These are phyloP conservation scores for Collybia sordida DNA, from an alignment of 768 basidiomycete species.

Conservation along the genomic window DNA sequence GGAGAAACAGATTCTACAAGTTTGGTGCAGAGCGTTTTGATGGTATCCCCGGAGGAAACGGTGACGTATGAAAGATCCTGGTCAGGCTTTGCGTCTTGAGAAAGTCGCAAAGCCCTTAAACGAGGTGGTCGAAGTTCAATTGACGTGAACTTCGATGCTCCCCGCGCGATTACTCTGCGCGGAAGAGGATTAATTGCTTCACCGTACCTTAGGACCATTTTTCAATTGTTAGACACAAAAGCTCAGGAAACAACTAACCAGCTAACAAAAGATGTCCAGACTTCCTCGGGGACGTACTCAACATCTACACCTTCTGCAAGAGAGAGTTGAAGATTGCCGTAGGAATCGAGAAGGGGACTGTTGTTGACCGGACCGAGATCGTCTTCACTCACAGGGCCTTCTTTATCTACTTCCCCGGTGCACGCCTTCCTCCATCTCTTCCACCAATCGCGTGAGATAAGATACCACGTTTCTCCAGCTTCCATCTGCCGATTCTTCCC, in stretches of 20 bases:
- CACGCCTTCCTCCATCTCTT: constrained; percentile 74
- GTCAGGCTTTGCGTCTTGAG: constrained; percentile 20
- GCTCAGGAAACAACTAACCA: constrained; percentile 50
- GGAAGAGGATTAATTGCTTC: constrained; percentile 52
- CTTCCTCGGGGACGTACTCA: constrained; percentile 70
- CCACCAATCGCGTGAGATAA: constrained; percentile 73
- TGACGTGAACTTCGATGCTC: constrained; percentile 44
- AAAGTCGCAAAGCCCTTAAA: constrained; percentile 55
- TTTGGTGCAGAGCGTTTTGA: constrained; percentile 38
- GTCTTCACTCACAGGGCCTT: constrained; percentile 57
- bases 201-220: constrained; percentile 62
- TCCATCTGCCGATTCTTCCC: constrained; percentile 50
- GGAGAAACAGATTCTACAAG: constrained; percentile 38
- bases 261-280: constrained; percentile 64
- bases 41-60: constrained; percentile 52
- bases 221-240: neutral
- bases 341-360: constrained; percentile 54
- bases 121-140: constrained; percentile 75
- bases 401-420: constrained; percentile 66
- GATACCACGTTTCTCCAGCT: constrained; percentile 75
- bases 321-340: constrained; percentile 43
- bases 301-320: constrained; percentile 66
- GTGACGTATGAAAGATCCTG: constrained; percentile 35
- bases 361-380: constrained; percentile 80
- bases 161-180: constrained; percentile 65